Evolutionary conservation across 148 eudicot genomes (phyloP).

Genomic region (Amaranthus cruentus): DNA sequence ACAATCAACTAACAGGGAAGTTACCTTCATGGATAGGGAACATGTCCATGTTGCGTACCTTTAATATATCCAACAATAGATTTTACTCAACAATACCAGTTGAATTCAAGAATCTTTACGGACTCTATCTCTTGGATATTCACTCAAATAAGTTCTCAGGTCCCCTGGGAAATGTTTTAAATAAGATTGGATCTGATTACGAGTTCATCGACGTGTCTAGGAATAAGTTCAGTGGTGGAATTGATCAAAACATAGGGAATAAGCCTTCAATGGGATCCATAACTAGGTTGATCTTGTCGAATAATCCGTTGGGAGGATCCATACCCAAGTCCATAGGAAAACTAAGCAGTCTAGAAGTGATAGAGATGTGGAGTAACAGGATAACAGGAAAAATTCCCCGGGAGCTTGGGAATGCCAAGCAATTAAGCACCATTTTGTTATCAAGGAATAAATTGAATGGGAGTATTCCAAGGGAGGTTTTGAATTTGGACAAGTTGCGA

Average conservation of each 20-base stretch:
- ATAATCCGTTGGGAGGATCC: slow-evolving; percentile 49
- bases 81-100: slow-evolving; percentile 43
- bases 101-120: slow-evolving; percentile 39
- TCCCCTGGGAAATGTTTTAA: slow-evolving; percentile 28
- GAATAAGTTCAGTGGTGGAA: slow-evolving; percentile 47
- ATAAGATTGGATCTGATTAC: slow-evolving; percentile 34
- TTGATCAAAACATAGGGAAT: slow-evolving; percentile 40
- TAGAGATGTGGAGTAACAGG: slow-evolving; percentile 32
- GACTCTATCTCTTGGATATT: slow-evolving; percentile 48
- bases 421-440: slow-evolving; percentile 35
- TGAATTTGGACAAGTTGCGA: slow-evolving; percentile 36
- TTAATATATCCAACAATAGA: slow-evolving; percentile 58
- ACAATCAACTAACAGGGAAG: slow-evolving; percentile 50
- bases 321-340: slow-evolving; percentile 61
- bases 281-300: slow-evolving; percentile 40
- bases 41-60: slow-evolving; percentile 49
- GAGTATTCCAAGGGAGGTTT: slow-evolving; percentile 40
- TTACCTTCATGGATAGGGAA: slow-evolving; percentile 69
- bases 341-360: slow-evolving; percentile 30
- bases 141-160: slow-evolving; percentile 63
- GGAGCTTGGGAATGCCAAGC: slow-evolving; percentile 41
- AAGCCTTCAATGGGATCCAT: slow-evolving; percentile 29
- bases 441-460: slow-evolving; percentile 50
- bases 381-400: slow-evolving; percentile 46
- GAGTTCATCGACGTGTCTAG: slow-evolving; percentile 55